Evolutionary conservation across 352 stramenopile genomes (phyloP), one percentile per base, ranked within the genome.

Genomic region (Globisporangium nagaii): DNA sequence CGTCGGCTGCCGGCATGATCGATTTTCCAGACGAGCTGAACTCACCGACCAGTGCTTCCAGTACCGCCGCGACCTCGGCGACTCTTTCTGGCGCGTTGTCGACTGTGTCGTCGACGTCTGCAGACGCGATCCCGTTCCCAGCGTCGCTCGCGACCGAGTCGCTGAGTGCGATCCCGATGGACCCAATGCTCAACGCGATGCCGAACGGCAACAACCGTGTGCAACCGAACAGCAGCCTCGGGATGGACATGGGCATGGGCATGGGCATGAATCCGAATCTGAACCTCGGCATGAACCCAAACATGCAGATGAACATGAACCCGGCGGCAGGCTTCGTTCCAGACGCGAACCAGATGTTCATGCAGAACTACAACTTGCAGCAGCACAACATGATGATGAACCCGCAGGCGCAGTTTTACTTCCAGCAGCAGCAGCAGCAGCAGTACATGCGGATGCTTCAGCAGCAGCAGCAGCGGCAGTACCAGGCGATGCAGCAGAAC

Each of bases 11-110:
- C 3, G 84, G 74, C 4, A 84, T 92, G 58, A 92, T 94, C 32
- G 84, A 93, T 50, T 93, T 94, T 55, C 84, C 84, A 0, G 84
- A 91, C 32, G 84, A 94, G 46, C 70, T 94, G n/a, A 90, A 94
- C 48, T 89, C 84, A 37, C 78, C 83, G 25, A 82, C 71, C 53
- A 70, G 54, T 37, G 43, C 54, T 15, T 20, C 56, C 12, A 46
- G 32, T 4, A 65, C 35, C 8, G 41, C 56, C 22, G 46, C 51
- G 39, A 78, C 70, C 10, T 69, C 70, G 2, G 47, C 61, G 4
- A 59, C 70, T 3, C 56, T 71, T 58, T 50, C 72, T 15, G 54
- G 57, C 12, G 34, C 64, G 22, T 55, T 75, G n/a, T 64, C 73
- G 1, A 58, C 66, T 4, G 44, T 66, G 22, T 62, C 68, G 19